Conservation (phyloP, 163 green algal species). For the Chlorella variabilis region DNA sequence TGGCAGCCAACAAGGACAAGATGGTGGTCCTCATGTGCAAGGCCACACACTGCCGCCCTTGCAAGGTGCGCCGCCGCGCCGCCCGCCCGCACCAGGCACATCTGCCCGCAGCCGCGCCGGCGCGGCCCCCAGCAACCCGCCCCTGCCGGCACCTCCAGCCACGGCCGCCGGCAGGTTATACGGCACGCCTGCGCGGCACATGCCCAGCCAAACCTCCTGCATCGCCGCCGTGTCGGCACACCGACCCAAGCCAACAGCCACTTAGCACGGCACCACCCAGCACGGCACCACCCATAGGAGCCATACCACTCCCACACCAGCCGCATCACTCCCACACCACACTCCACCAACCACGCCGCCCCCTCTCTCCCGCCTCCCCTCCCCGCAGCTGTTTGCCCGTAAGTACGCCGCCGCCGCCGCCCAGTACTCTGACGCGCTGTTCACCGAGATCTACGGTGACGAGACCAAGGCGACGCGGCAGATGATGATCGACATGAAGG, state of each 20-base stretch:
- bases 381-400: slow-evolving; percentile 42
- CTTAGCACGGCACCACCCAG: background rate
- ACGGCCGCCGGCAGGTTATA: too few species aligned
- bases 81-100: too few species aligned
- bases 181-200: too few species aligned
- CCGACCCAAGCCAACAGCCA: too few species aligned
- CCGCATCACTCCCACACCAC: too few species aligned
- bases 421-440: slow-evolving; percentile 44
- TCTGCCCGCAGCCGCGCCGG: too few species aligned
- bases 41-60: slow-evolving; percentile 55
- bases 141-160: too few species aligned
- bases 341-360: background rate
- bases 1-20: slow-evolving; percentile 42
- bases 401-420: slow-evolving; percentile 50
- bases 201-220: too few species aligned
- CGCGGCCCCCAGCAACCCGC: too few species aligned
- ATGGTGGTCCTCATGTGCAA: slow-evolving; percentile 66
- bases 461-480: slow-evolving; percentile 50
- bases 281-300: background rate
- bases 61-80: slow-evolving; percentile 49
- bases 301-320: too few species aligned
- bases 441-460: slow-evolving; percentile 59
- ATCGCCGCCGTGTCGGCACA: too few species aligned
- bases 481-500: slow-evolving; percentile 45
- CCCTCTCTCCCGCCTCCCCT: background rate